Evolutionary conservation across 2,329 filamentous ascomycete species (phyloP).

Genomic region (Penicillium oxalicum): DNA sequence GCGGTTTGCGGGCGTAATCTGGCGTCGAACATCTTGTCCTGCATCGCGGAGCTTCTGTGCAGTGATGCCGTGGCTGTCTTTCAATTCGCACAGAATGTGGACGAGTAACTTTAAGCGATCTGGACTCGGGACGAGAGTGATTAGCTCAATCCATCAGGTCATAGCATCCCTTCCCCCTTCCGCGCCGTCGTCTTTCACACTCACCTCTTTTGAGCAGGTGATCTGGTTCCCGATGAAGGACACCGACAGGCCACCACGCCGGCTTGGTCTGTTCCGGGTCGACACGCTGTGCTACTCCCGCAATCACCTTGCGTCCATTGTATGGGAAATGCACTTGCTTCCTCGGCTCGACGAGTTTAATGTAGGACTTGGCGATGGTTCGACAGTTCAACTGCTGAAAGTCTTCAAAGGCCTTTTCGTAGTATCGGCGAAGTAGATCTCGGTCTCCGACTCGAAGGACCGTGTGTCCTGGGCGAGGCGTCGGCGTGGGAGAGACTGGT

Average conservation of each 20-base stretch:
- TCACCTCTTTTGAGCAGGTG: slow-evolving; percentile 30
- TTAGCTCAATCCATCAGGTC: too few relatives aligned
- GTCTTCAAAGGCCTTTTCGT: slow-evolving; percentile 36
- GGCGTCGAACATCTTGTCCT: slow-evolving; percentile 29
- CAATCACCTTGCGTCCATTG: slow-evolving; percentile 35
- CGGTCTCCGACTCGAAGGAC: slow-evolving; percentile 26
- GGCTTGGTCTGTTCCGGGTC: slow-evolving; percentile 32
- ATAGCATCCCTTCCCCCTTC: too few relatives aligned
- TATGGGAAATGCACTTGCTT: slow-evolving; percentile 47
- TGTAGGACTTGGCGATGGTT: slow-evolving; percentile 41
- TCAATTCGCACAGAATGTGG: slow-evolving; percentile 32
- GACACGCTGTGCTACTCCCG: slow-evolving; percentile 26
- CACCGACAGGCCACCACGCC: slow-evolving; percentile 30
- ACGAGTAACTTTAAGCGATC: slow-evolving; percentile 28
- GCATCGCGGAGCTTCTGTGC: slow-evolving; percentile 31
- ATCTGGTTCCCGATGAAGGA: slow-evolving; percentile 30
- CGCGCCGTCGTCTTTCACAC: neutral
- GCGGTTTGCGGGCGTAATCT: slow-evolving; percentile 25
- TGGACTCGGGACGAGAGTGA: slow-evolving; percentile 5
- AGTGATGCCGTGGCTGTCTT: slow-evolving; percentile 28
- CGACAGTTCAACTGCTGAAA: slow-evolving; percentile 45
- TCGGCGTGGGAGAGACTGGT: slow-evolving; percentile 16
- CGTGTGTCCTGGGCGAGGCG: slow-evolving; percentile 18
- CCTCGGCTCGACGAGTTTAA: slow-evolving; percentile 43
- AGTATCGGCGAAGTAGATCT: slow-evolving; percentile 30